phyloP scores from a whole-genome alignment of 495 filamentous ascomycete species.

The Haplographium delicatum region DNA sequence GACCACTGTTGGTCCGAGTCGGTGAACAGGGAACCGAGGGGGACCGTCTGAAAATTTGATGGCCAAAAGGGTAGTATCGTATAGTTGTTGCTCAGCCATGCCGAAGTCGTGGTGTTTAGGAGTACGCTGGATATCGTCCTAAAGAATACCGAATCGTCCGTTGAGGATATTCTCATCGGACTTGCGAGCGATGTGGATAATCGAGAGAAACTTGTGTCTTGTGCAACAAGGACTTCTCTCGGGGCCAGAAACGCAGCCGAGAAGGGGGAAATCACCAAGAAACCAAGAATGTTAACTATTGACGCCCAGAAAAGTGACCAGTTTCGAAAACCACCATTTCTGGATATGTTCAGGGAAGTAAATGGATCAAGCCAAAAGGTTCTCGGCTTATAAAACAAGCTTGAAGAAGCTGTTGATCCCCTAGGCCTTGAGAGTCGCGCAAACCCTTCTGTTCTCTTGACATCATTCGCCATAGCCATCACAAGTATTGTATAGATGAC shows the following conservation, averaged over 20 bases:
- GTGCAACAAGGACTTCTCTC: conserved; percentile 23
- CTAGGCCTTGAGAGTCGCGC: conserved; percentile 29
- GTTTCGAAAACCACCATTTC: conserved; percentile 17
- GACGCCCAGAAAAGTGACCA: conserved; percentile 29
- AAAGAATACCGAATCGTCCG: conserved; percentile 24
- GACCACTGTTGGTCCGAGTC: conserved; percentile 26
- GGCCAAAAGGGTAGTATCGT: conserved; percentile 37
- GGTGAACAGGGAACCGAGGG: conserved; percentile 25
- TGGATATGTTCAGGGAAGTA: conserved; percentile 22
- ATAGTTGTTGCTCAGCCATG: conserved; percentile 36
- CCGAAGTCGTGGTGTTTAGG: conserved; percentile 34
- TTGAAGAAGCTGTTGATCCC: conserved; percentile 23
- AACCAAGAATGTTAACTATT: conserved; percentile 30
- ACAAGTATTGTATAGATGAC: conserved; percentile 31
- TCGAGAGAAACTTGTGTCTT: conserved; percentile 20
- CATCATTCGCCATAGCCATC: conserved; percentile 27
- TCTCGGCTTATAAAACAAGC: conserved; percentile 25
- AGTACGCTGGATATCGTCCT: conserved; percentile 31
- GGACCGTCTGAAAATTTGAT: conserved; percentile 8
- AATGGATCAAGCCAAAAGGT: conserved; percentile 29
- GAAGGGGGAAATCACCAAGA: conserved; percentile 31
- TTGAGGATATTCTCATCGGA: background rate
- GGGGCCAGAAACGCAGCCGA: conserved; percentile 31
- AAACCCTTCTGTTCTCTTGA: conserved; percentile 33
- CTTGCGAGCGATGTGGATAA: conserved; percentile 16